phyloP scores from a whole-genome alignment of 495 filamentous ascomycete species.

The Xylaria cubensis region DNA sequence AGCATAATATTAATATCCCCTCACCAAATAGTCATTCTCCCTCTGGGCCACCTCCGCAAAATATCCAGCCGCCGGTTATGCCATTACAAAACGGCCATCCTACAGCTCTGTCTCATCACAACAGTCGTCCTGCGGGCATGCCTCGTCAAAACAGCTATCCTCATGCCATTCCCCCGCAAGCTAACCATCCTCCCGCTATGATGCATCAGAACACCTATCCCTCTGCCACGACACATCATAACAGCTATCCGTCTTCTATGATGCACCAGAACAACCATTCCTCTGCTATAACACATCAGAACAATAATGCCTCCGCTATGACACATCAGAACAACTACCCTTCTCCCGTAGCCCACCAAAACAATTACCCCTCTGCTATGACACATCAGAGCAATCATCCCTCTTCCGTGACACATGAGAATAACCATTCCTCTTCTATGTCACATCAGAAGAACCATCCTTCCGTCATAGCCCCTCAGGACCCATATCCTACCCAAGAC shows the following conservation, averaged over 20 bases:
- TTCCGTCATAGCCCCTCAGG: conserved; percentile 29
- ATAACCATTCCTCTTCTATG: background rate
- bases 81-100: conserved; percentile 3
- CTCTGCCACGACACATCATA: background rate
- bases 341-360: conserved; percentile 1
- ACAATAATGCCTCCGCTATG: background rate
- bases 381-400: background rate
- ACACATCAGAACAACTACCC: background rate
- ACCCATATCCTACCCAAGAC: conserved; percentile 27
- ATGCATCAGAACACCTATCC: background rate
- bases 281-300: background rate
- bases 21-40: conserved; percentile 4
- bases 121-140: background rate
- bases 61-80: background rate
- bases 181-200: background rate
- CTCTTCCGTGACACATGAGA: background rate
- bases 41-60: background rate
- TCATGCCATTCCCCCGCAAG: background rate
- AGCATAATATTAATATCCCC: background rate
- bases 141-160: background rate
- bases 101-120: background rate
- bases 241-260: background rate
- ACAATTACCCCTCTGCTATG: background rate
- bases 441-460: background rate
- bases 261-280: background rate